These are phyloP conservation scores for Starmerella sirachaensis DNA, from an alignment of 805 yeast species.

Conservation along the genomic window DNA sequence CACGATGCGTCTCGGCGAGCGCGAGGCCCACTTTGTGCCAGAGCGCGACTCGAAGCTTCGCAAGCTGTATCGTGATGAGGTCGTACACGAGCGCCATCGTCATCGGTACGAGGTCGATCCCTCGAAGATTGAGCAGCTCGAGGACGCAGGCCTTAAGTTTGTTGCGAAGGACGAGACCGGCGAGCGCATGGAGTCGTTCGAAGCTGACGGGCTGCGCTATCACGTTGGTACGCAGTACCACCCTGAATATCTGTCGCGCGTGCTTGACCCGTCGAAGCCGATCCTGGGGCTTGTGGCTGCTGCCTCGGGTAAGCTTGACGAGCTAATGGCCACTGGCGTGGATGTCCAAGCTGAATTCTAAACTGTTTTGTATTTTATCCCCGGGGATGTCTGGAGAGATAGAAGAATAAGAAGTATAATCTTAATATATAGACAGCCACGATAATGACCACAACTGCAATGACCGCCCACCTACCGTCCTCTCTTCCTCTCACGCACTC, in stretches of 20 bases:
- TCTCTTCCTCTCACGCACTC: no score
- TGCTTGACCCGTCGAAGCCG: constrained; percentile 91
- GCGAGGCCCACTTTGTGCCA: constrained; percentile 70
- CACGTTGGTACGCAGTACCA: constrained; percentile 95
- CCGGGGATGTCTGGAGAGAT: no score
- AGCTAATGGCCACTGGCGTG: constrained; percentile 33
- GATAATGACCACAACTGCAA: no score
- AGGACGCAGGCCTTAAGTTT: constrained; percentile 67
- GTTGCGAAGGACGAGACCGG: constrained; percentile 89
- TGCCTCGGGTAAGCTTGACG: constrained; percentile 67
- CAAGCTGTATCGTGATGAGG: constrained; percentile 59
- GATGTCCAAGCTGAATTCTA: constrained; percentile 15
- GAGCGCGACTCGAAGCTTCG: constrained; percentile 57
- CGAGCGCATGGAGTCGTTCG: constrained; percentile 88
- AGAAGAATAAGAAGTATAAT: background rate
- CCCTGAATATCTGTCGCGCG: constrained; percentile 95
- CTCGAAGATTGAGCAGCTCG: constrained; percentile 54
- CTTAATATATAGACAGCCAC: no score
- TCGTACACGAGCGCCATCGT: constrained; percentile 88
- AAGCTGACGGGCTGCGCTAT: constrained; percentile 76
- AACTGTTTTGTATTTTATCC: no score
- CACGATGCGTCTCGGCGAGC: constrained; percentile 94
- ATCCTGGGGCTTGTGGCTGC: constrained; percentile 95
- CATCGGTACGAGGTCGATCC: constrained; percentile 98
- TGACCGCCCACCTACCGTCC: no score